Evolutionary conservation across 2,329 filamentous ascomycete species (phyloP).

Genomic region (Sporothrix curviconia): DNA sequence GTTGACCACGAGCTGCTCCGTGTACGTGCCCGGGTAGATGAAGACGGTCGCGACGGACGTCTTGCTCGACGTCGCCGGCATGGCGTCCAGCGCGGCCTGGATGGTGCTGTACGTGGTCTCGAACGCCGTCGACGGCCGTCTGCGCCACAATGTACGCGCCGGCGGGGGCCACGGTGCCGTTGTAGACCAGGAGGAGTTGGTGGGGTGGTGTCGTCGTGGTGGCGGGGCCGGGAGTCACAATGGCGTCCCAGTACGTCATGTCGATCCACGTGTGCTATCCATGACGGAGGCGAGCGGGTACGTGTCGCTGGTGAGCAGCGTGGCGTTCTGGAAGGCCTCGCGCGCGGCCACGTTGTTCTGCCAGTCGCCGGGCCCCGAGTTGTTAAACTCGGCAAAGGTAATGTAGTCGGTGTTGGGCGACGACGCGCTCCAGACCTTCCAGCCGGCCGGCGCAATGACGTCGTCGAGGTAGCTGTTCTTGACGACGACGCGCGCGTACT

Average conservation of each 20-base stretch:
- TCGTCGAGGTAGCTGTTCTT: slow-evolving; percentile 43
- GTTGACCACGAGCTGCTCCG: slow-evolving; percentile 49
- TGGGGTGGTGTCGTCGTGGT: slow-evolving; percentile 11
- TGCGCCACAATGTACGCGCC: slow-evolving; percentile 29
- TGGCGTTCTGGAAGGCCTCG: slow-evolving; percentile 20
- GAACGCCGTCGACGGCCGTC: slow-evolving; percentile 28
- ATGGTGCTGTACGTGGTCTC: slow-evolving; percentile 28
- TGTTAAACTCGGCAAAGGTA: slow-evolving; percentile 45
- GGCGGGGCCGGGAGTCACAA: slow-evolving; percentile 19
- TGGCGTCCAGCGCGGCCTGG: slow-evolving; percentile 51
- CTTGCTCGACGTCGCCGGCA: slow-evolving; percentile 41
- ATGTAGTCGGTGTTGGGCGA: slow-evolving; percentile 29
- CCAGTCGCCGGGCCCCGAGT: slow-evolving; percentile 45
- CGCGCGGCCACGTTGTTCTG: slow-evolving; percentile 24
- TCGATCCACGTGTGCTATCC: slow-evolving; percentile 24
- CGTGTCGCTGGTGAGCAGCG: slow-evolving; percentile 22
- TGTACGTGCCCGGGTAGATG: slow-evolving; percentile 54
- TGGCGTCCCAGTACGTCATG: slow-evolving; percentile 23
- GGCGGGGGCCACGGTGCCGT: slow-evolving; percentile 26
- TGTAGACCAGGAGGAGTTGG: slow-evolving; percentile 5
- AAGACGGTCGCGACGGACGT: slow-evolving; percentile 43
- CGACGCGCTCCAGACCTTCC: slow-evolving; percentile 36
- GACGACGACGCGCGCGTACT: slow-evolving; percentile 40
- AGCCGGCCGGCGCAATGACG: slow-evolving; percentile 54
- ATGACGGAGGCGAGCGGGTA: slow-evolving; percentile 22